Evolutionary conservation across 2,329 filamentous ascomycete species (phyloP), one percentile per base, ranked within the genome.

Genomic region (Dactylellina leptospora): DNA sequence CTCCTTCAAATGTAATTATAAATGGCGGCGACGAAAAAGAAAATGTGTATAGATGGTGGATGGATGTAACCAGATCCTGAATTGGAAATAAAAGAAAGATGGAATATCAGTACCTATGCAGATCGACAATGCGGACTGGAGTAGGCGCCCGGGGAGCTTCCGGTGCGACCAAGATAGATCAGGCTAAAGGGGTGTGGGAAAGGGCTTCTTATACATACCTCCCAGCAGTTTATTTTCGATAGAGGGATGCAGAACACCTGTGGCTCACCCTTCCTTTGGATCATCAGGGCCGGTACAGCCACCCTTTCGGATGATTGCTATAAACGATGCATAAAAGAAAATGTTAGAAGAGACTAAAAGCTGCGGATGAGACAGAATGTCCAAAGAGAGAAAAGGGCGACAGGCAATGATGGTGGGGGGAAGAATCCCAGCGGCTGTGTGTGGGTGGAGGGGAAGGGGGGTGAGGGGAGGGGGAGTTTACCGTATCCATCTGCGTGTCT

Each of bases 1-100:
- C 64, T 25, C 75, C 75, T 51, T 75, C 73, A 62, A 75, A 76
- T 40, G 74, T 76, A 22, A 73, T 66, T 48, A 76, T 75, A 54
- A 75, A 47, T 44, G 73, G 75, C 55, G 69, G 69, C 30, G 59
- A 64, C 23, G 69, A 73, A 55, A 73, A 73, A 23, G 60, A 64
- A 51, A 73, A 73, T n/a, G 69, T 73, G 48, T 64, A 73, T 27
- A 73, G 54, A 64, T 66, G 69, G 47, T 73, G 69, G 25, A 73
- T 64, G 27, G 69, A 73, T 73, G 61, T 73, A 56, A 73, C 54
- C 53, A 73, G 60, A 22, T 73, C 69, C 69, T 73, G 60, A 48
- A 73, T 55, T 64, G 55, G 54, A 60, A 55, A 1, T 16, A 59
- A 45, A 16, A 23, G 20, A 38, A 56, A 50, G 47, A 50, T 20